These are phyloP conservation scores for Leccinum fallax DNA, from an alignment of 1,284 basidiomycete species.

Conservation along the genomic window DNA sequence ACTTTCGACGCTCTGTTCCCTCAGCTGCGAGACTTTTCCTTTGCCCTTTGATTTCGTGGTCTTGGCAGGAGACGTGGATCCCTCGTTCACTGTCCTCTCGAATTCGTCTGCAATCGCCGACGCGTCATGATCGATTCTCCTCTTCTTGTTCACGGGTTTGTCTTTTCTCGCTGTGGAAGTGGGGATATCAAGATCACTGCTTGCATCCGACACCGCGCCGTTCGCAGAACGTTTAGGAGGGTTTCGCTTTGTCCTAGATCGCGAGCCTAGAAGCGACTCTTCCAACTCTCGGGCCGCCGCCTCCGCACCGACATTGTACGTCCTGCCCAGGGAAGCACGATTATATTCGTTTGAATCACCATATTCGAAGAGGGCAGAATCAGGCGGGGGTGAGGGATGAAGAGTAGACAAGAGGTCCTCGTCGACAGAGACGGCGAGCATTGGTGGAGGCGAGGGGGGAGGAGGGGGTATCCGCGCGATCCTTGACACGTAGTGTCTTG, in stretches of 20 bases:
- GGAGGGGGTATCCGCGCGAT: slow-evolving; percentile 62
- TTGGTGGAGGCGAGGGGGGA: slow-evolving; percentile 49
- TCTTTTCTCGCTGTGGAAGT: slow-evolving; percentile 23
- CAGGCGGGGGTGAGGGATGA: slow-evolving; percentile 38
- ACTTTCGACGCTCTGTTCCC: slow-evolving; percentile 50
- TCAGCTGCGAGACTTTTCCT: slow-evolving; percentile 41
- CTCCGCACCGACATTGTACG: slow-evolving; percentile 36
- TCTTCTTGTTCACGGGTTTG: slow-evolving; percentile 50
- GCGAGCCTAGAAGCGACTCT: slow-evolving; percentile 41
- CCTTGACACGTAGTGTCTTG: slow-evolving; percentile 64
- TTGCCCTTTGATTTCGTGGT: slow-evolving; percentile 40
- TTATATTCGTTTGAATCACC: slow-evolving; percentile 31
- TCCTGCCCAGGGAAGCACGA: slow-evolving; percentile 26
- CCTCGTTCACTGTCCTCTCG: slow-evolving; percentile 41
- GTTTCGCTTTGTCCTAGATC: slow-evolving; percentile 39
- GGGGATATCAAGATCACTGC: slow-evolving; percentile 50
- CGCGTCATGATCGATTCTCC: slow-evolving; percentile 45
- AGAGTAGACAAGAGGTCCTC: slow-evolving; percentile 45
- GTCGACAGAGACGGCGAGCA: slow-evolving; percentile 35
- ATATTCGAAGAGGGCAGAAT: slow-evolving; percentile 34
- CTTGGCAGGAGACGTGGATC: slow-evolving; percentile 25
- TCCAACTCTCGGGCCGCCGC: slow-evolving; percentile 48
- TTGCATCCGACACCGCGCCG: slow-evolving; percentile 52
- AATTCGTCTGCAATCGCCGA: slow-evolving; percentile 44
- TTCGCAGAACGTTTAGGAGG: slow-evolving; percentile 50